phyloP scores from a whole-genome alignment of 2,329 filamentous ascomycete genomes.

The Botrytis cinerea region DNA sequence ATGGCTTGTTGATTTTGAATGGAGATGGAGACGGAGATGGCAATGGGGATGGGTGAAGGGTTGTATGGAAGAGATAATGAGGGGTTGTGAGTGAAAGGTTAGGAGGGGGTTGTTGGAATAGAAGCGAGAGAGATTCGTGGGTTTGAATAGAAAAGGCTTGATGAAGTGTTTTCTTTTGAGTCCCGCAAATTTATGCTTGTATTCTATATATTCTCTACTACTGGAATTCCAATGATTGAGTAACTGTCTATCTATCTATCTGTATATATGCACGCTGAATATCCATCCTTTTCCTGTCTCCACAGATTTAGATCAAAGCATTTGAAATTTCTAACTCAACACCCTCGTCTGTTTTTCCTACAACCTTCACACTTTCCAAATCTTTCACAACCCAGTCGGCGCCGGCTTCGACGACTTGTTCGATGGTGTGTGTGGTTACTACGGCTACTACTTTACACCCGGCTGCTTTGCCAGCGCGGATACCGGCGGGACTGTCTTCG shows the following conservation, averaged over 20 bases:
- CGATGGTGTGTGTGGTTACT: conserved; percentile 63
- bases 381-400: conserved; percentile 71
- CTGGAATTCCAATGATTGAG: neutral
- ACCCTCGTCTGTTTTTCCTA: conserved; percentile 47
- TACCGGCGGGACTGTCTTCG: conserved; percentile 70
- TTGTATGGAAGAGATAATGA: too few species aligned
- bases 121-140: neutral
- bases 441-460: conserved; percentile 68
- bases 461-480: conserved; percentile 69
- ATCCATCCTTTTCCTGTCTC: neutral
- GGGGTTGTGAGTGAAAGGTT: neutral
- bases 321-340: conserved; percentile 39
- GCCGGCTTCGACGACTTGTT: conserved; percentile 60
- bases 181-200: neutral
- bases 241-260: neutral
- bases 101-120: neutral
- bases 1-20: too few species aligned
- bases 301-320: conserved; percentile 19
- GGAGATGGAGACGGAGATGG: too few species aligned
- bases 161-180: neutral
- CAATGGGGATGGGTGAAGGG: too few species aligned
- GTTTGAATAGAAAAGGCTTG: neutral
- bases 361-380: conserved; percentile 60
- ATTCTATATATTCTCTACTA: neutral
- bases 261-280: neutral